These are phyloP conservation scores for Psidium friedrichsthalianum DNA, from an alignment of 345 rosid genomes.

Conservation along the genomic window DNA sequence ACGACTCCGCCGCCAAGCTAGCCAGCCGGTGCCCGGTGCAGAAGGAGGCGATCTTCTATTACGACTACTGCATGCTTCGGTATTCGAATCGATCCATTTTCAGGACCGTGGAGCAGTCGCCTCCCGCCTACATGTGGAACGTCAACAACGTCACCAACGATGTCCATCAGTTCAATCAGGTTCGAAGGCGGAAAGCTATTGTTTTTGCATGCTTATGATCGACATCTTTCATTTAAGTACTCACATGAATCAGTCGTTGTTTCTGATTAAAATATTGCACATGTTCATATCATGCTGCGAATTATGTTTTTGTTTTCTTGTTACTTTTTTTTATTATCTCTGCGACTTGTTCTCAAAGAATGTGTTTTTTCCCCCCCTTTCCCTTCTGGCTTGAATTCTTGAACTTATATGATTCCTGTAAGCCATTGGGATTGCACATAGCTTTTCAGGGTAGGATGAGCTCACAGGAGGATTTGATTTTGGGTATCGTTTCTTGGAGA, in stretches of 20 bases:
- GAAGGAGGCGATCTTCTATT: neutral
- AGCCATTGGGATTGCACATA: too few species aligned
- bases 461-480: too few species aligned
- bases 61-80: neutral
- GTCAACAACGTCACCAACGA: neutral
- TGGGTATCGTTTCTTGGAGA: too few species aligned
- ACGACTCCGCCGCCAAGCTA: neutral
- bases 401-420: too few species aligned
- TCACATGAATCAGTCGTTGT: neutral
- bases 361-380: too few species aligned
- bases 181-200: neutral
- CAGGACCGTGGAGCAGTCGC: rapidly evolving
- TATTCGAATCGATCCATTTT: neutral
- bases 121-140: rapidly evolving
- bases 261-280: neutral
- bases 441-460: too few species aligned
- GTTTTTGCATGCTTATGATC: rapidly evolving
- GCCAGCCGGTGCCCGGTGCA: neutral
- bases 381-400: too few species aligned
- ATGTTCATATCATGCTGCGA: too few species aligned
- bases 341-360: too few species aligned
- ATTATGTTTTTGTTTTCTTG: too few species aligned
- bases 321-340: too few species aligned
- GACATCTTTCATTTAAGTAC: too few species aligned
- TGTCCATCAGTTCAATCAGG: neutral